Evolutionary conservation across 441 rosid species (phyloP), one percentile per base, ranked within the genome.

Genomic region (Erysimum cheiri): DNA sequence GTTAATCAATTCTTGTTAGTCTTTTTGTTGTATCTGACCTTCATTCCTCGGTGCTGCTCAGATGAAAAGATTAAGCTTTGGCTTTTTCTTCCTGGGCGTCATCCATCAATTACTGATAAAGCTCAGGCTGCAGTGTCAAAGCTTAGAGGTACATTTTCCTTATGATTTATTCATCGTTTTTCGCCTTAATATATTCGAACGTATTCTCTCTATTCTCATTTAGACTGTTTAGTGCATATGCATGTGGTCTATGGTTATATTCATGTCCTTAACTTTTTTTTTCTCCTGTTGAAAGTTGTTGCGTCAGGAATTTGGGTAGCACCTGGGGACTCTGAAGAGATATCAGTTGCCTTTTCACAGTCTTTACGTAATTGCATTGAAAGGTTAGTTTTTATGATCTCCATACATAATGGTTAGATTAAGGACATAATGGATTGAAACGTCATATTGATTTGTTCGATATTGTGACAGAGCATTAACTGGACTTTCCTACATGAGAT

Each of bases 241-340:
- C 31, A 13, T 74, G 48, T 75, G 40, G 50, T 69, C 22, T 22
- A 43, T 58, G 73, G 3, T 44, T 36, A 4, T 67, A 37, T 35
- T 67, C 8, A 47, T 61, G 61, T 26, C 47, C 58, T 64, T 33
- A 67, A 57, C 54, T 41, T 71, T 29, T 69, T 68, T 58, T 72
- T 56, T 75, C 54, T 76, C 68, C 68, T 54, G 24, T 64, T 80
- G 74, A 63, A 77, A 96, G 98, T 86, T 83, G 90, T 91, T 77
- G 92, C 99, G 65, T 88, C 97, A 44, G 99, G 99, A 77, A 78
- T 87, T 71, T 96, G 99, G 99, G 81, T 87, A 75, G 91, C 98
- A 76, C 98, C 99, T 81, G 99, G 99, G 70, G 98, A 93, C 79
- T 88, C 97, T n/a, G 98, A 96, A 81, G 98, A 93, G 92, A 86